A percentile compares a stretch with the other conserved stretches of the same genome.
These are phyloP conservation scores for Geosiphon pyriformis DNA, from an alignment of 192 early-diverging fungal species.

Conservation along the genomic window DNA sequence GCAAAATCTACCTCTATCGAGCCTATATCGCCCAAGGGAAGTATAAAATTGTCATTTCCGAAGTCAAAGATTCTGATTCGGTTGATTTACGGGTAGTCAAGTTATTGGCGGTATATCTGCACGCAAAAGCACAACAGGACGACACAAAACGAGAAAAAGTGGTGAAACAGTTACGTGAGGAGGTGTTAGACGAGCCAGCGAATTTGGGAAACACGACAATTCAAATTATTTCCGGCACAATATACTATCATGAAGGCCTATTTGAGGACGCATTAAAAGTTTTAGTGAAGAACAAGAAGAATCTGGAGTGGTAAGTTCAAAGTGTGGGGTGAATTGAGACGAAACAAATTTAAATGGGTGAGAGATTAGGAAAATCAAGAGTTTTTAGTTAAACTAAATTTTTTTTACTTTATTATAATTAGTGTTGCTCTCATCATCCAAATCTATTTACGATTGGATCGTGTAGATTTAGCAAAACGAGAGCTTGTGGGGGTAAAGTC, in stretches of 20 bases:
- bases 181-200: slow-evolving; percentile 45
- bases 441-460: slow-evolving; percentile 71
- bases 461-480: slow-evolving; percentile 80
- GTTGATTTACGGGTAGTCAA: slow-evolving; percentile 63
- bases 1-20: slow-evolving; percentile 68
- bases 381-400: no score
- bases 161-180: slow-evolving; percentile 40
- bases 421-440: slow-evolving; percentile 75
- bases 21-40: slow-evolving; percentile 77
- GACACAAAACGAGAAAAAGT: slow-evolving; percentile 39
- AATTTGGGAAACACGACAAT: slow-evolving; percentile 51
- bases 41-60: slow-evolving; percentile 58
- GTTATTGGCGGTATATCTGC: slow-evolving; percentile 55
- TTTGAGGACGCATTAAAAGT: slow-evolving; percentile 68
- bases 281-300: slow-evolving; percentile 62
- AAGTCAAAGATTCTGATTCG: slow-evolving; percentile 47
- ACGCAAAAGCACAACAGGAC: slow-evolving; percentile 35
- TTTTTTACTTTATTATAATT: no score
- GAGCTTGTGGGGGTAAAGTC: slow-evolving; percentile 67
- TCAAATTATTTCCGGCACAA: slow-evolving; percentile 59
- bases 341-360: no score
- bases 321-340: no score
- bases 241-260: slow-evolving; percentile 51
- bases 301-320: slow-evolving; percentile 80
- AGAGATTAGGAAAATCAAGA: no score